Evolutionary conservation across 345 rosid species (phyloP).

Genomic region (Carallia brachiata): DNA sequence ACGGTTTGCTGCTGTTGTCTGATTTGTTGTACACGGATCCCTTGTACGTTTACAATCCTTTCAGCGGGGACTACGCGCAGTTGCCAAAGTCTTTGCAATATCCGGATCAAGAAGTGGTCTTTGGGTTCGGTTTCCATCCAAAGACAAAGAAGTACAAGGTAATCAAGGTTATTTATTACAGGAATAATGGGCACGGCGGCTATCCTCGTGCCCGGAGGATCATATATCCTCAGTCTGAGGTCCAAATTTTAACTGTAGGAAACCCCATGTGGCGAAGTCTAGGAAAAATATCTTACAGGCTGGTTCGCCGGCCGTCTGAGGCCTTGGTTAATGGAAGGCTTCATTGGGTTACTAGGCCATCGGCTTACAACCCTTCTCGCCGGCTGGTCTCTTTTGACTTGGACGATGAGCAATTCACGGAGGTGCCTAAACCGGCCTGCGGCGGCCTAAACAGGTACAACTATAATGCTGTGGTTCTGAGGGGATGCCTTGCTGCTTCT

Average conservation of each 20-base stretch:
- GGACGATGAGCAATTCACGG: slow-evolving; percentile 59
- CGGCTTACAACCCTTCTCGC: slow-evolving; percentile 56
- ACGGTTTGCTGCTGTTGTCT: slow-evolving; percentile 41
- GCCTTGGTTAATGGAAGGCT: slow-evolving; percentile 72
- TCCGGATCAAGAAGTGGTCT: slow-evolving; percentile 29
- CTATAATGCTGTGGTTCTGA: slow-evolving; percentile 51
- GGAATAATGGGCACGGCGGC: slow-evolving; percentile 19
- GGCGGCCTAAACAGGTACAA: slow-evolving; percentile 62
- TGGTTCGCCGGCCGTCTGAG: slow-evolving; percentile 55
- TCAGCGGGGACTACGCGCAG: slow-evolving; percentile 26
- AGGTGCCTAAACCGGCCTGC: slow-evolving; percentile 69
- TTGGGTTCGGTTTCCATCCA: slow-evolving; percentile 44
- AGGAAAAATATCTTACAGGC: slow-evolving; percentile 61
- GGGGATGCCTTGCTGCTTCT: slow-evolving; percentile 60
- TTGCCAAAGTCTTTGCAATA: slow-evolving; percentile 31
- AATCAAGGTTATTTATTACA: slow-evolving; percentile 33
- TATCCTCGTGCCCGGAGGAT: slow-evolving; percentile 26
- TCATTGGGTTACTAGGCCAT: slow-evolving; percentile 71
- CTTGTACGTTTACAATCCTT: slow-evolving; percentile 38
- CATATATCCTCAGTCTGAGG: slow-evolving; percentile 28
- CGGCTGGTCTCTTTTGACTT: slow-evolving; percentile 73
- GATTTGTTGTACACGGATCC: slow-evolving; percentile 26
- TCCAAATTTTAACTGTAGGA: slow-evolving; percentile 39
- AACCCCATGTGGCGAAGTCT: slow-evolving; percentile 54
- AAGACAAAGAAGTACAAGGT: slow-evolving; percentile 36